Evolutionary conservation across 805 yeast genomes (phyloP).

Genomic region (Jamesozyma rosinii): DNA sequence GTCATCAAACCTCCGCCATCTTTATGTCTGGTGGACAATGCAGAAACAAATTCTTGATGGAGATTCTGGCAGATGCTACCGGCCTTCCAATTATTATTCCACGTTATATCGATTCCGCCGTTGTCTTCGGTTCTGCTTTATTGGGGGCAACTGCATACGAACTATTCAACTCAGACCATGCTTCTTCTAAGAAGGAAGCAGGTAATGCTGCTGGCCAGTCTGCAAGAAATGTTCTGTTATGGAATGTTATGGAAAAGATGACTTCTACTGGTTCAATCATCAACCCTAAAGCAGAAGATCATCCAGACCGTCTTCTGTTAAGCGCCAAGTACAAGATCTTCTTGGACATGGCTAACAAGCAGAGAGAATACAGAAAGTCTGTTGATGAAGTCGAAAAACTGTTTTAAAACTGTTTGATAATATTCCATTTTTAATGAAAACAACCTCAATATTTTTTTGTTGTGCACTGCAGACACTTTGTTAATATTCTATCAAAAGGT

Average conservation of each 20-base stretch:
- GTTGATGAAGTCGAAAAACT: slow-evolving; percentile 43
- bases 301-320: slow-evolving; percentile 63
- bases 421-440: no score
- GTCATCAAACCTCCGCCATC: slow-evolving; percentile 66
- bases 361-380: slow-evolving; percentile 62
- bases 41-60: slow-evolving; percentile 80
- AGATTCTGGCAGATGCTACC: slow-evolving; percentile 85
- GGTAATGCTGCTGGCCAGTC: slow-evolving; percentile 7
- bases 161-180: slow-evolving; percentile 34
- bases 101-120: slow-evolving; percentile 91
- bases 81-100: slow-evolving; percentile 89
- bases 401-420: no score
- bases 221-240: slow-evolving; percentile 44
- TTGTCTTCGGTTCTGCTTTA: slow-evolving; percentile 90
- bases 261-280: slow-evolving; percentile 80
- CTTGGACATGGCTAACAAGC: slow-evolving; percentile 78
- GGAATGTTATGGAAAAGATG: slow-evolving; percentile 80
- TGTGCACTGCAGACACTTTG: no score
- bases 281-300: slow-evolving; percentile 46
- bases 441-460: no score
- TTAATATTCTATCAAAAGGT: no score
- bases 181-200: background rate
- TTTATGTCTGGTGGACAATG: slow-evolving; percentile 97
- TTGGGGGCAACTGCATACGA: slow-evolving; percentile 91
- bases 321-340: slow-evolving; percentile 75